Percentiles rank a stretch among this genome's conserved stretches.
Evolutionary conservation across 129 eudicot genomes (phyloP).

Genomic region (Scalesia atractyloides): DNA sequence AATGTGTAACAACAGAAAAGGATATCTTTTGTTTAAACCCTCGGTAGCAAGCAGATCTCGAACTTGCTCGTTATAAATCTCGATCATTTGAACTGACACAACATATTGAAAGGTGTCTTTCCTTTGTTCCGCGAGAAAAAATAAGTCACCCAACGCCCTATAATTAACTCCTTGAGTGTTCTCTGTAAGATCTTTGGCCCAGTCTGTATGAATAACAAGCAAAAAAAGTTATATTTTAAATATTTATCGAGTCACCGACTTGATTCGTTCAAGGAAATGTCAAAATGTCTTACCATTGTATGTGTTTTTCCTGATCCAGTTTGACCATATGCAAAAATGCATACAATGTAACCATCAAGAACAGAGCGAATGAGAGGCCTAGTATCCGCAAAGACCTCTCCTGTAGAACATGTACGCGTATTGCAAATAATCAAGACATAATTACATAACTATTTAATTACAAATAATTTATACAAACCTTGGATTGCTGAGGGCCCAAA

Average conservation of each 20-base stretch:
- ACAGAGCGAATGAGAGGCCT: conserved; percentile 88
- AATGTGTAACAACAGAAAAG: conserved; percentile 32
- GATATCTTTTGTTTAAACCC: conserved; percentile 90
- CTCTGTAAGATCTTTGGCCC: conserved; percentile 92
- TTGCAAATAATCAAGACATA: conserved; percentile 1
- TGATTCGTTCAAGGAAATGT: neutral
- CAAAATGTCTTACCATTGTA: conserved; percentile 73
- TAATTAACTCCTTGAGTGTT: conserved; percentile 88
- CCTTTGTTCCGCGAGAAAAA: conserved; percentile 81
- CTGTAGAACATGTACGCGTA: conserved; percentile 38
- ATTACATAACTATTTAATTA: neutral
- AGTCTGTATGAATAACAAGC: conserved; percentile 42
- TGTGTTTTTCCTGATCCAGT: conserved; percentile 97
- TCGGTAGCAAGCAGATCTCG: conserved; percentile 88
- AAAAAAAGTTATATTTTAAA: neutral
- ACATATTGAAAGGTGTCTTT: conserved; percentile 75
- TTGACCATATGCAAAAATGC: conserved; percentile 98
- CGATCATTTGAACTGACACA: conserved; percentile 97
- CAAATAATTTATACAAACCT: conserved; percentile 46
- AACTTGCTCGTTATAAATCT: conserved; percentile 98
- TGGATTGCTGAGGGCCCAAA: conserved; percentile 92
- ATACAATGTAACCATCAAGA: conserved; percentile 95
- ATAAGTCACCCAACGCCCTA: conserved; percentile 88
- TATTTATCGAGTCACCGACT: neutral
- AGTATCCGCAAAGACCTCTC: conserved; percentile 91